Percentiles rank a stretch among this genome's conserved stretches.
Evolutionary conservation across 768 basidiomycete genomes (phyloP).

Genomic region (Boletus insuetus): DNA sequence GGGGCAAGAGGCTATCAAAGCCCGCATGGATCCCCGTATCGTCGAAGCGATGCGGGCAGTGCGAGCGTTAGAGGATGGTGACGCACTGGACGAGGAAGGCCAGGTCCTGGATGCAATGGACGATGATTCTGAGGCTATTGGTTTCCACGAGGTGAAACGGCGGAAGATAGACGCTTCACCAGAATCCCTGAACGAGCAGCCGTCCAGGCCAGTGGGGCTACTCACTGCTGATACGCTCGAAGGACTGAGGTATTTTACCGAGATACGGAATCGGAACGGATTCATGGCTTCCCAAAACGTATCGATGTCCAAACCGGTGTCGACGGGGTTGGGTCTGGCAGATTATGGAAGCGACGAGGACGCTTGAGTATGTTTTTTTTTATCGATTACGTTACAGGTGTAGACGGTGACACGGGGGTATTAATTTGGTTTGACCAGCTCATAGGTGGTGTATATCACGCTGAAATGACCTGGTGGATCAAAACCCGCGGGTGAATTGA

Average conservation of each 20-base stretch:
- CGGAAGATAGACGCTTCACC: conserved; percentile 31
- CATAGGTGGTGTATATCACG: conserved; percentile 7
- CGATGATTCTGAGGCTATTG: conserved; percentile 35
- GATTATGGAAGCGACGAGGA: conserved; percentile 80
- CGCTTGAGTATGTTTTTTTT: conserved; percentile 27
- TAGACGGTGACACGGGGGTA: not conserved
- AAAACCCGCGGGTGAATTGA: not conserved
- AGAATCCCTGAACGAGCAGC: conserved; percentile 28
- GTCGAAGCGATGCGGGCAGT: conserved; percentile 87
- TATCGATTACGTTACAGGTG: not conserved
- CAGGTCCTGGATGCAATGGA: conserved; percentile 34
- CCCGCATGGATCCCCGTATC: conserved; percentile 81
- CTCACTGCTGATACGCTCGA: conserved; percentile 84
- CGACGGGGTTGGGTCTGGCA: conserved; percentile 57
- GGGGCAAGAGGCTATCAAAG: conserved; percentile 84
- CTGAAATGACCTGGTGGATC: not conserved
- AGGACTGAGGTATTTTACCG: conserved; percentile 87
- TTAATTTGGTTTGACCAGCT: too few relatives aligned
- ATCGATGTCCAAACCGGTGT: conserved; percentile 29
- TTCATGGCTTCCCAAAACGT: conserved; percentile 10
- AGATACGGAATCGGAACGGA: conserved; percentile 73
- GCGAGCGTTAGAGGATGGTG: conserved; percentile 85
- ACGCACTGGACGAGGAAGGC: conserved; percentile 35
- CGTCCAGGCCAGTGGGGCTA: conserved; percentile 51
- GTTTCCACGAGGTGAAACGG: conserved; percentile 36